Base-by-base conservation (phyloP, 345 rosid genomes). In the Aurinia saxatilis region DNA sequence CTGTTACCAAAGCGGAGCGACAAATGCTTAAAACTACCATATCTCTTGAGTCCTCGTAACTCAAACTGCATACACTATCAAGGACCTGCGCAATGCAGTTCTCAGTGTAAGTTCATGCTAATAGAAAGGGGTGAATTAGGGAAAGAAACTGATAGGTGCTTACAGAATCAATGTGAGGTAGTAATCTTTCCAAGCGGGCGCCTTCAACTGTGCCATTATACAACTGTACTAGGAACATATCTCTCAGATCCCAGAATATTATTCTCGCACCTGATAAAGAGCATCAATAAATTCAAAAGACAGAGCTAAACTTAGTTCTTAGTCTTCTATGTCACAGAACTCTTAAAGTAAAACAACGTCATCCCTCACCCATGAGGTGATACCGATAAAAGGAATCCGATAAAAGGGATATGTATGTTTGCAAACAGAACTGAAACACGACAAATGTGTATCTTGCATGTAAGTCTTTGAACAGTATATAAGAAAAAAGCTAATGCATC, bases 241-340 rank as follows among this genome's bases (percentile, higher is more conserved):
- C 91, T 77, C 87, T 82, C 57, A 93, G 81, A 76, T 93, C 99
- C 97, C 97, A 89, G 71, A 87, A 89, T 39, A 87, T 81, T 45
- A 80, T 79, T 73, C 87, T 83, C 52, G 86, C 79, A 57, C 99
- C 99, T 92, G 72, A 14, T 55, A 64, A 58, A 70, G 53, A 65
- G 50, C 7, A 56, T 48, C 50, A 29, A 50, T 35, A 11, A 33
- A 12, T 46, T 7, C 21, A 49, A 15, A 30, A 61, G 16, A 30
- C 49, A 42, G 25, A 57, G 66, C 11, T 60, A 19, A 59, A 45
- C 10, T 7, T 8, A 36, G 16, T 41, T 71, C 7, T 34, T 39
- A 18, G 45, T 30, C 39, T 7, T 60, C 48, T 37, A 1, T 31
- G 29, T 36, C 42, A 2, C 56, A 19, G 33, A 60, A n/a, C 21